Conservation (phyloP, 768 basidiomycete species). For the Leucocoprinus leucothites region DNA sequence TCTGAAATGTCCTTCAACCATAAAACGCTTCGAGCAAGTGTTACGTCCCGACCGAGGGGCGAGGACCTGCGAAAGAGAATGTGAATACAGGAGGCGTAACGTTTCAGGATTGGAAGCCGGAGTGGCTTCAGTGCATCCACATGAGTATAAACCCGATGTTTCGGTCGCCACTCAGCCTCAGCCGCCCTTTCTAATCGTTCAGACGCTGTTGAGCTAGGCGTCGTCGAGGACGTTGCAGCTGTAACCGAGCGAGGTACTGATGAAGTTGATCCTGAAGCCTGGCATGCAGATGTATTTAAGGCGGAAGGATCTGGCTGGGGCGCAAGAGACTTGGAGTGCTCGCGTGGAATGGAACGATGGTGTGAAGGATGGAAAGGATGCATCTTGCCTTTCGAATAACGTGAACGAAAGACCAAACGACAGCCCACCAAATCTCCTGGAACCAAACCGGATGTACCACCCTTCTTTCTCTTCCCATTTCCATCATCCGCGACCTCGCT, state of each 20-base stretch:
- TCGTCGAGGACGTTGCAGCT: neutral
- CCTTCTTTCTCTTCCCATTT: neutral
- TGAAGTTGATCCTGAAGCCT: neutral
- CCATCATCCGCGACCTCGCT: neutral
- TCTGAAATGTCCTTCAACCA: slow-evolving; percentile 45
- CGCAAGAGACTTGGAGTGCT: neutral
- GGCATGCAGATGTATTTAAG: neutral
- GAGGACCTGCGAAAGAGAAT: slow-evolving; percentile 33
- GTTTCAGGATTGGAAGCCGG: slow-evolving; percentile 36
- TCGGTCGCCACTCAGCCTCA: slow-evolving; percentile 31
- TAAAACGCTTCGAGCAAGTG: slow-evolving; percentile 32
- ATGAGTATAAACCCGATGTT: slow-evolving; percentile 12
- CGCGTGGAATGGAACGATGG: neutral
- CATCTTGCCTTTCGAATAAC: slow-evolving; percentile 35
- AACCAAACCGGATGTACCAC: slow-evolving; percentile 22
- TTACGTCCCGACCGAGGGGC: slow-evolving; percentile 28
- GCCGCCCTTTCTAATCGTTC: neutral
- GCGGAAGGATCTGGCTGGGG: neutral
- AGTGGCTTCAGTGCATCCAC: slow-evolving; percentile 18
- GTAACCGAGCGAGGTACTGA: neutral
- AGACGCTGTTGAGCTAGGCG: neutral
- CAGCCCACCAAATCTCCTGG: slow-evolving; percentile 35
- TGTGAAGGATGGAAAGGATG: slow-evolving; percentile 19
- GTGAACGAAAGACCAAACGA: slow-evolving; percentile 36
- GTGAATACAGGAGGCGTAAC: slow-evolving; percentile 37